Conservation (phyloP, 345 rosid genomes). For the Corchorus capsularis region DNA sequence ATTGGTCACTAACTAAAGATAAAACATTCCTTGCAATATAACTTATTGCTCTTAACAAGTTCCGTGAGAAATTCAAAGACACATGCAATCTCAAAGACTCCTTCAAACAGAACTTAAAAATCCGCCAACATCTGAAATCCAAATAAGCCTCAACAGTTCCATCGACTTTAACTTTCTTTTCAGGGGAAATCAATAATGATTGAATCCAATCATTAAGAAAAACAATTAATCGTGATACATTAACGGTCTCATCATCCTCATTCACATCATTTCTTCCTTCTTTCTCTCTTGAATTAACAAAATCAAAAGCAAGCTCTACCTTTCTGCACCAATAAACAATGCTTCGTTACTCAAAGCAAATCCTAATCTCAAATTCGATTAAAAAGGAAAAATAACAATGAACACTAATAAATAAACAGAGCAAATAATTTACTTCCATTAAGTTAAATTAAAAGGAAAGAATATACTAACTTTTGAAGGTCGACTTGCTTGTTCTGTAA, state of each 20-base stretch:
- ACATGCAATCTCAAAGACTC: conserved; percentile 53
- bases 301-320: conserved; percentile 61
- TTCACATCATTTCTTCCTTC: conserved; percentile 32
- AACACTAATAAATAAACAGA: background rate
- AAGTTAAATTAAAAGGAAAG: background rate
- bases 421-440: background rate
- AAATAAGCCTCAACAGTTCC: conserved; percentile 41
- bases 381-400: background rate
- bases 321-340: conserved; percentile 58
- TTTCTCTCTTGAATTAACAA: conserved; percentile 39
- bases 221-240: conserved; percentile 51
- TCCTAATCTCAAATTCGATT: background rate
- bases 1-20: conserved; percentile 32
- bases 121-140: conserved; percentile 80
- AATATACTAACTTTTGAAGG: conserved; percentile 53
- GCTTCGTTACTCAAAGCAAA: conserved; percentile 12
- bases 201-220: conserved; percentile 84
- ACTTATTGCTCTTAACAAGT: conserved; percentile 59
- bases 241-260: conserved; percentile 63
- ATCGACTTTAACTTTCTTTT: conserved; percentile 41
- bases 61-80: conserved; percentile 53
- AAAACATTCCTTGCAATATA: conserved; percentile 43
- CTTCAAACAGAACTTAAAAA: conserved; percentile 74
- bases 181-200: conserved; percentile 48
- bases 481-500: conserved; percentile 51